Base-by-base conservation (phyloP, 2,329 filamentous ascomycete species). In the Aspergillus proliferans region DNA sequence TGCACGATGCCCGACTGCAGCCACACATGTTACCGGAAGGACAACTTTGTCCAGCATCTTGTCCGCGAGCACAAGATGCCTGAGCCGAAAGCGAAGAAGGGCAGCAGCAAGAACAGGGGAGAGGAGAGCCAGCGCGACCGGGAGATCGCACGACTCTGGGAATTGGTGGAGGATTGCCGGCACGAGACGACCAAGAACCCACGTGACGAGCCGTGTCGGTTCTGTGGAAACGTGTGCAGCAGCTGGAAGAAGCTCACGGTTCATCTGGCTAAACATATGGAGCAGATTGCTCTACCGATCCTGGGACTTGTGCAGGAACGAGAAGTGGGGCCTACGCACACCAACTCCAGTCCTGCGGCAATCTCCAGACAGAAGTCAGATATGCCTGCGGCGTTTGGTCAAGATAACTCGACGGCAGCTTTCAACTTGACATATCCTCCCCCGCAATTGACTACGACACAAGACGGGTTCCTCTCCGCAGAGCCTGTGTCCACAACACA, bases 221-320 rank as follows among this genome's bases (percentile, higher is more conserved):
- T 95, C 73, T 95, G 91, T 62, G 86, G 85, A 52, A 90, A 86
- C 67, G 76, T 80, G 10, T 91, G 89, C 67, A 82, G 80, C 30
- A 88, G 83, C 36, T 95, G 89, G 89, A 95, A 95, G 77, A 94
- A 94, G 71, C 74, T 95, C 52, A 94, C 88, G 0, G 88, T 93
- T n/a, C 91, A 95, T 69, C 71, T 95, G 64, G 89, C 89, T 45
- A 92, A 92, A 68, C 91, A 96, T 66, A 93, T 96, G 89, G 89
- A 95, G 68, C 84, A 89, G 56, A 87, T 95, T 62, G 88, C 87
- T 60, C 80, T 95, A 62, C 90, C 91, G 0, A 81, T 95, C 28
- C 74, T 95, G 48, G 65, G 69, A 45, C 62, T 79, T 41, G 72
- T 75, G 38, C 68, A 67, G 46, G 70, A 75, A 50, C 65, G 69